phyloP scores from a whole-genome alignment of 345 rosid species.

The Lepidium didymum region DNA sequence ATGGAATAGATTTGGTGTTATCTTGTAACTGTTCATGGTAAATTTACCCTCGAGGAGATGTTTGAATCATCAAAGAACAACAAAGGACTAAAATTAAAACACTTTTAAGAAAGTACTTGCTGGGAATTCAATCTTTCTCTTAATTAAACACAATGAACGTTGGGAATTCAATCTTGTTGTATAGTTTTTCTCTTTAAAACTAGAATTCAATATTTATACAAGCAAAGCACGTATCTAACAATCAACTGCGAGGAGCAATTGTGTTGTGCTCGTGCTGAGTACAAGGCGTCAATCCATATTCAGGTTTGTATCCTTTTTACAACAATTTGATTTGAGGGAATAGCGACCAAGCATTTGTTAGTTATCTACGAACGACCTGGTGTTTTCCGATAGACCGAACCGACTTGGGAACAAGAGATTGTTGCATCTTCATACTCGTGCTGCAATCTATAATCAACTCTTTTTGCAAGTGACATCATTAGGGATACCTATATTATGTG shows the following conservation, averaged over 20 bases:
- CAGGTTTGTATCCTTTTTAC: not conserved
- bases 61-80: not conserved
- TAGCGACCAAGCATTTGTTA: not conserved
- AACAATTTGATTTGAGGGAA: not conserved
- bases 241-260: not conserved
- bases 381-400: not conserved
- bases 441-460: not conserved
- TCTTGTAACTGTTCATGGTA: not conserved
- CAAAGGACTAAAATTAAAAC: not conserved
- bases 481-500: too few species aligned
- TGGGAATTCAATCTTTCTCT: too few species aligned
- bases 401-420: not conserved
- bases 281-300: not conserved
- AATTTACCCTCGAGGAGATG: not conserved
- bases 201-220: too few species aligned
- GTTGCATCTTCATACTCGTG: not conserved
- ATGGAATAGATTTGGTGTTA: not conserved
- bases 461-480: not conserved
- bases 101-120: too few species aligned
- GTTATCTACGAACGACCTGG: not conserved
- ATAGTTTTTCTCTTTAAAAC: not conserved
- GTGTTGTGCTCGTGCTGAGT: not conserved
- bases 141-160: not conserved
- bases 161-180: not conserved
- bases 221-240: too few species aligned